Conservation (phyloP, 2,329 filamentous ascomycete genomes). For the Teratosphaeria gauchensis region DNA sequence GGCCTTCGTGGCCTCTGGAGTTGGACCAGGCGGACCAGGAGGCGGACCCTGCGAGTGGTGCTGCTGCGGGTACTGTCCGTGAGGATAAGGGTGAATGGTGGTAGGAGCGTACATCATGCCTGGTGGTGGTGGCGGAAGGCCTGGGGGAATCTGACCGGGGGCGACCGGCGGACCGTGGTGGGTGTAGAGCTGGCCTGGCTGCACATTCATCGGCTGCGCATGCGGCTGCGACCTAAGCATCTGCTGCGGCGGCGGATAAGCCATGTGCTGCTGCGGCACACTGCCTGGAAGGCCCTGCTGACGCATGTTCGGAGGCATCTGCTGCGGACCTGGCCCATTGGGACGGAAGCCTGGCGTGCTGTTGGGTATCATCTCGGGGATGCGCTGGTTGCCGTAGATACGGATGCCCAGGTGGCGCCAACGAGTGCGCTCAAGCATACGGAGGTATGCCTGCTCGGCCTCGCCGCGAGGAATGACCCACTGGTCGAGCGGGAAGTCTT, state of each 20-base stretch:
- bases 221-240: constrained; percentile 9
- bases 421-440: constrained; percentile 16
- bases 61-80: not conserved
- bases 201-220: constrained; percentile 1
- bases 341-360: not conserved
- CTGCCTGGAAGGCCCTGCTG: not conserved
- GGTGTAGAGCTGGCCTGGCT: not conserved
- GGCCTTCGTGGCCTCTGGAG: not conserved
- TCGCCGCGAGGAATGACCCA: constrained; percentile 19
- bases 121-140: not conserved
- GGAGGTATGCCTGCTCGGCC: constrained; percentile 13
- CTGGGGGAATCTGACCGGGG: not conserved
- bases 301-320: not conserved
- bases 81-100: not conserved
- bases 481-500: constrained; percentile 16
- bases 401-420: constrained; percentile 17
- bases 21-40: not conserved
- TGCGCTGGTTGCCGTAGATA: constrained; percentile 14
- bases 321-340: not conserved
- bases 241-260: constrained; percentile 1
- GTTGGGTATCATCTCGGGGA: constrained; percentile 2
- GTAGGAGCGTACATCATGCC: not conserved
- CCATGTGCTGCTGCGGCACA: not conserved
- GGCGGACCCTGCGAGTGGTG: not conserved
- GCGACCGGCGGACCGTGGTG: not conserved